A percentile compares a stretch with the other conserved stretches of the same genome.
Conservation (phyloP, 129 eudicot genomes). For the Logfia minima region DNA sequence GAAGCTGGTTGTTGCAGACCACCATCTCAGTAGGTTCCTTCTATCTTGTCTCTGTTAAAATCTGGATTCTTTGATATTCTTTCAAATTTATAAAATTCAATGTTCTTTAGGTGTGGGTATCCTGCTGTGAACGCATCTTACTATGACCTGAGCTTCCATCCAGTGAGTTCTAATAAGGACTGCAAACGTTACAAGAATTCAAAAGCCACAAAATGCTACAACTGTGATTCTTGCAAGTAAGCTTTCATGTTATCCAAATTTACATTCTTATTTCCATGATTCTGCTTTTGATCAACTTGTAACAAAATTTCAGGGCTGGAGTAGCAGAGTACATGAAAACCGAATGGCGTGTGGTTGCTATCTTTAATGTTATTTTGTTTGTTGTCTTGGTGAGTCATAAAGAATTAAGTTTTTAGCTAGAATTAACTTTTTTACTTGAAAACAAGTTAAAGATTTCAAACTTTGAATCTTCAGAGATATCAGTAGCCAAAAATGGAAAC, state of each 20-base stretch:
- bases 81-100: not conserved
- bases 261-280: slow-evolving; percentile 1
- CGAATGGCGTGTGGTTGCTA: slow-evolving; percentile 95
- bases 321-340: slow-evolving; percentile 95
- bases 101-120: slow-evolving; percentile 76
- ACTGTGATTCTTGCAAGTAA: slow-evolving; percentile 98
- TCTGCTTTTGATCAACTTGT: slow-evolving; percentile 1
- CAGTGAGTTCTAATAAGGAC: slow-evolving; percentile 69
- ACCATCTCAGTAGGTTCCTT: slow-evolving; percentile 73
- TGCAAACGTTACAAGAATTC: slow-evolving; percentile 78
- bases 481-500: not conserved
- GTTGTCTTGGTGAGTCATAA: slow-evolving; percentile 68
- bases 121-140: slow-evolving; percentile 85
- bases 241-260: not conserved
- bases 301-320: slow-evolving; percentile 60
- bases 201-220: slow-evolving; percentile 68
- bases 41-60: not conserved
- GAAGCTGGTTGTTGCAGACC: slow-evolving; percentile 98
- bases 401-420: not conserved
- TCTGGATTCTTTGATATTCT: not conserved
- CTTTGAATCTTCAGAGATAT: not conserved
- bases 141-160: slow-evolving; percentile 85
- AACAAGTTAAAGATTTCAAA: not conserved
- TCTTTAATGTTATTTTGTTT: slow-evolving; percentile 74
- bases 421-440: not conserved